Conservation (phyloP, 2,329 filamentous ascomycete species). For the Trichoderma guizhouense region DNA sequence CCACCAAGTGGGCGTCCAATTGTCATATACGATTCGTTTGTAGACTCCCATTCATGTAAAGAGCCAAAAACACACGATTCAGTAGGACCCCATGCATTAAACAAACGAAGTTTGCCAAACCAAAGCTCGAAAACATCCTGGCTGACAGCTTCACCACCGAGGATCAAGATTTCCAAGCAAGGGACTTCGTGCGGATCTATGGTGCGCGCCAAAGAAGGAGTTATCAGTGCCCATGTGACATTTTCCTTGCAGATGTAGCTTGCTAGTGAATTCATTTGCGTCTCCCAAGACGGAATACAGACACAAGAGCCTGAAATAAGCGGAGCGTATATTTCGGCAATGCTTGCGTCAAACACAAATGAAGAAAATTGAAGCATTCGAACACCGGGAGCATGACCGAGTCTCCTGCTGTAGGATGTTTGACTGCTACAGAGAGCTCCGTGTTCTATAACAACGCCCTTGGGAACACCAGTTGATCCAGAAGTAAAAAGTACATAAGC, state of each 20-base stretch:
- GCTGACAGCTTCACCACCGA: conserved; percentile 18
- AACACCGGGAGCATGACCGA: conserved; percentile 3
- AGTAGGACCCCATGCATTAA: conserved; percentile 17
- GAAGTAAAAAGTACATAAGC: conserved; percentile 24
- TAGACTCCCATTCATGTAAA: conserved; percentile 14
- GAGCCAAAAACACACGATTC: conserved; percentile 17
- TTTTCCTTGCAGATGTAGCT: neutral
- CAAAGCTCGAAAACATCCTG: conserved; percentile 17
- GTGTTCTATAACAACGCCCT: conserved; percentile 23
- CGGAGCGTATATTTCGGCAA: conserved; percentile 12
- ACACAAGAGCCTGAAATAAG: conserved; percentile 17
- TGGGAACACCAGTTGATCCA: conserved; percentile 23
- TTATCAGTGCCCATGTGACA: conserved; percentile 18
- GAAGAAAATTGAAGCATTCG: conserved; percentile 19
- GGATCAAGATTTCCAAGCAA: conserved; percentile 10
- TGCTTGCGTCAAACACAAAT: conserved; percentile 15
- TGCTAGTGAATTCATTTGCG: conserved; percentile 9
- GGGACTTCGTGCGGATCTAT: conserved; percentile 23
- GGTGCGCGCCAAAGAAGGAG: conserved; percentile 15
- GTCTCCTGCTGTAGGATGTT: neutral
- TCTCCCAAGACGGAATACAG: conserved; percentile 18
- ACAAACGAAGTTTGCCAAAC: conserved; percentile 15
- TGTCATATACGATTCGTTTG: conserved; percentile 10
- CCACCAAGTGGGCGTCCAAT: conserved; percentile 14
- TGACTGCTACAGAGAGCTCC: conserved; percentile 14